A percentile compares a stretch with the other conserved stretches of the same genome.
Conservation (phyloP, 2,329 filamentous ascomycete species). For the Alternaria sp. region DNA sequence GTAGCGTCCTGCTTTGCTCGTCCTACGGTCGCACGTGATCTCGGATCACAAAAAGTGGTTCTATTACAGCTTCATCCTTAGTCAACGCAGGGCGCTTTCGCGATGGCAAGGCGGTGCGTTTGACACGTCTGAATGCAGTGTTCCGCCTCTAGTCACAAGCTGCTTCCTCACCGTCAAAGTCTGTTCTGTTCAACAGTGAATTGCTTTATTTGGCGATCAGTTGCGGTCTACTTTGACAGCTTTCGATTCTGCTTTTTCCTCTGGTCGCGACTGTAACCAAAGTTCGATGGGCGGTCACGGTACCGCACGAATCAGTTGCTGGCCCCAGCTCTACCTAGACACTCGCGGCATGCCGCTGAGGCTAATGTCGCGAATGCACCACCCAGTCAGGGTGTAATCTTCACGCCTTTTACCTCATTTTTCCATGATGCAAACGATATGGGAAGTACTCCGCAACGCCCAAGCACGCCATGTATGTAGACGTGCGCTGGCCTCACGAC, state of each 20-base stretch:
- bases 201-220: constrained; percentile 22
- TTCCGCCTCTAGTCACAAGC: neutral
- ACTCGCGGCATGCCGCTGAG: constrained; percentile 11
- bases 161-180: constrained; percentile 1
- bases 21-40: constrained; percentile 9
- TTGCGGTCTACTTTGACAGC: constrained; percentile 23
- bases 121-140: constrained; percentile 12
- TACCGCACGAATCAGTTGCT: constrained; percentile 9
- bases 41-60: constrained; percentile 6
- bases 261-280: constrained; percentile 7
- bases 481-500: constrained; percentile 6
- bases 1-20: neutral
- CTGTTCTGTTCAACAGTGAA: constrained; percentile 13
- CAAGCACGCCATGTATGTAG: constrained; percentile 8
- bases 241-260: constrained; percentile 16
- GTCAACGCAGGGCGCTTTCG: constrained; percentile 5
- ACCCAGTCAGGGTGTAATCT: constrained; percentile 17
- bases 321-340: neutral
- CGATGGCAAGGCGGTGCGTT: constrained; percentile 1
- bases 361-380: constrained; percentile 17
- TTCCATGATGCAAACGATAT: constrained; percentile 16
- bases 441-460: constrained; percentile 7
- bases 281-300: constrained; percentile 6
- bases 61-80: constrained; percentile 21
- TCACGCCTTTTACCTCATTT: constrained; percentile 5